These are phyloP conservation scores for Fusarium sp. DNA, from an alignment of 2,329 filamentous ascomycete genomes.

Conservation along the genomic window DNA sequence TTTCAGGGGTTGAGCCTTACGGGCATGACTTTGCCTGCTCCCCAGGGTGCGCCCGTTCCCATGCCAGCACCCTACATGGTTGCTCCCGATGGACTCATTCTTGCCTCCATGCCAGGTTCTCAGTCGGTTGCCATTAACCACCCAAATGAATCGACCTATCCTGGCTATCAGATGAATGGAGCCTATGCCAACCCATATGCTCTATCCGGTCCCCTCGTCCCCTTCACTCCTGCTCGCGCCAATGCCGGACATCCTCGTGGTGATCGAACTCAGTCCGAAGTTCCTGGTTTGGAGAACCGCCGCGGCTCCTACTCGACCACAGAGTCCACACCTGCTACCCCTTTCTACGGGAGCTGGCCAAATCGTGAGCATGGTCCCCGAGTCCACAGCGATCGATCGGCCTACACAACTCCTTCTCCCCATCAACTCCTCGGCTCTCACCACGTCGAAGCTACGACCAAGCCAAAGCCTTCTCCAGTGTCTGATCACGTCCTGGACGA, in stretches of 20 bases:
- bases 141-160: conserved; percentile 50
- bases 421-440: conserved; percentile 63
- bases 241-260: conserved; percentile 58
- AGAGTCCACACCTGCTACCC: conserved; percentile 74
- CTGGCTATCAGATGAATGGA: conserved; percentile 48
- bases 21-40: conserved; percentile 50
- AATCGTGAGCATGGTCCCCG: conserved; percentile 69
- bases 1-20: conserved; percentile 55
- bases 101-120: conserved; percentile 51
- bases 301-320: conserved; percentile 76
- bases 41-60: conserved; percentile 49
- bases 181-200: conserved; percentile 54
- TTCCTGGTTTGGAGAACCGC: conserved; percentile 73
- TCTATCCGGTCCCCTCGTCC: conserved; percentile 56
- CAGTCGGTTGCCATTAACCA: conserved; percentile 53
- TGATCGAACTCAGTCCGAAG: conserved; percentile 63
- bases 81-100: conserved; percentile 54
- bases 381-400: conserved; percentile 70
- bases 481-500: conserved; percentile 69
- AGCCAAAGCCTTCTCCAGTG: conserved; percentile 54
- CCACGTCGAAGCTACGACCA: conserved; percentile 56
- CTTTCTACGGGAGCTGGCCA: conserved; percentile 68
- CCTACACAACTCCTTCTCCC: conserved; percentile 75
- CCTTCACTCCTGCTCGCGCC: conserved; percentile 65
- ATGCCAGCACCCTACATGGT: conserved; percentile 53